Conservation (phyloP, 495 filamentous ascomycete genomes). For the Aspergillus olivimuriae region DNA sequence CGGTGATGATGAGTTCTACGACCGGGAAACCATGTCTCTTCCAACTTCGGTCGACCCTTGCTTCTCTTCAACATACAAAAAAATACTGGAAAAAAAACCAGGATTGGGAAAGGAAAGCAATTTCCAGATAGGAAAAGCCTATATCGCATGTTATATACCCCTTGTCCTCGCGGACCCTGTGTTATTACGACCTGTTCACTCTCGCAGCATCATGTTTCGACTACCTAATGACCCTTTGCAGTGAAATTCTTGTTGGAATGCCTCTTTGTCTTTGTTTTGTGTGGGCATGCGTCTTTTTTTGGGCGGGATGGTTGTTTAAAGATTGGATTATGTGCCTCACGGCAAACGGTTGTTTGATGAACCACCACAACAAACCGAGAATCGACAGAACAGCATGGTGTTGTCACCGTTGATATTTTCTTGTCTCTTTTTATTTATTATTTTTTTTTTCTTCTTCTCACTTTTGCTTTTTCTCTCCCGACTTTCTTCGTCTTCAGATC, state of each 20-base stretch:
- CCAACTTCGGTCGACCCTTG: neutral
- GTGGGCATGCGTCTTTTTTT: slow-evolving; percentile 1
- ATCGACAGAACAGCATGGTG: slow-evolving; percentile 13
- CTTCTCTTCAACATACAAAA: too few species aligned
- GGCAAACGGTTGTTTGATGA: slow-evolving; percentile 22
- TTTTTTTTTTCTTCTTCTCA: slow-evolving; percentile 5
- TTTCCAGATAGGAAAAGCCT: slow-evolving; percentile 1
- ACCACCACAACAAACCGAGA: slow-evolving; percentile 5
- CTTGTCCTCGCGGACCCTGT: slow-evolving; percentile 20
- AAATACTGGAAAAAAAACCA: neutral
- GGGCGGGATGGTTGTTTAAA: slow-evolving; percentile 25
- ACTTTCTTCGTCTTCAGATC: slow-evolving; percentile 5
- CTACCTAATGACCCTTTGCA: slow-evolving; percentile 2
- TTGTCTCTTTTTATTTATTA: slow-evolving; percentile 8
- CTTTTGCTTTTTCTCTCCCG: slow-evolving; percentile 1
- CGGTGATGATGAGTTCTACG: neutral
- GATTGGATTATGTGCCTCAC: slow-evolving; percentile 36
- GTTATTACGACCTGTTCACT: slow-evolving; percentile 11
- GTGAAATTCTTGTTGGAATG: slow-evolving; percentile 4
- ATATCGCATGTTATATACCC: slow-evolving; percentile 13
- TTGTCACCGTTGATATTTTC: slow-evolving; percentile 19
- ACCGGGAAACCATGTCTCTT: neutral
- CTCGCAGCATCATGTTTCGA: slow-evolving; percentile 4
- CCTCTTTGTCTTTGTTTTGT: slow-evolving; percentile 11
- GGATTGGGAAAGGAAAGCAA: neutral